Conservation (phyloP, 805 yeast genomes). For the Yarrowia sp. region DNA sequence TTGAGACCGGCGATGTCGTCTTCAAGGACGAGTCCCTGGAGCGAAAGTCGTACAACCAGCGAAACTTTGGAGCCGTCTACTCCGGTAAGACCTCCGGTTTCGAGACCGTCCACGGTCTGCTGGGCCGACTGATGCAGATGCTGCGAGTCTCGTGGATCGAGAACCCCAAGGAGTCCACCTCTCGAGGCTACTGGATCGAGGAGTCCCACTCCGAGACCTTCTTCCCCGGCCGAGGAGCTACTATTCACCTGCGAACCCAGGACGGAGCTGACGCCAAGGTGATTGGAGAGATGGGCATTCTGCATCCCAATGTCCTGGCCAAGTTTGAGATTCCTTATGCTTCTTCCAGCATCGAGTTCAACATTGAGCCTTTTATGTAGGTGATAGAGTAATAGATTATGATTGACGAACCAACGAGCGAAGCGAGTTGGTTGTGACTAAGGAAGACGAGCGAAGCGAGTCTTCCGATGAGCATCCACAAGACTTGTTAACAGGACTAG, state of each 20-base stretch:
- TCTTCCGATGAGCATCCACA: neutral
- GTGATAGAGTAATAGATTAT: slow-evolving; percentile 19
- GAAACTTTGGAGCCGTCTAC: slow-evolving; percentile 92
- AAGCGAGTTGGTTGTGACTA: neutral
- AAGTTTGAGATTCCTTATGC: slow-evolving; percentile 92
- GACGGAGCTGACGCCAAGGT: slow-evolving; percentile 50
- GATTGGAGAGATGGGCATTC: slow-evolving; percentile 87
- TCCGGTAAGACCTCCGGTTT: slow-evolving; percentile 97
- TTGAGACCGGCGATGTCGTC: slow-evolving; percentile 94
- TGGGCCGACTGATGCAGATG: slow-evolving; percentile 95
- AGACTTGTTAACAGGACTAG: too few species aligned
- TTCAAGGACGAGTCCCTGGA: slow-evolving; percentile 80
- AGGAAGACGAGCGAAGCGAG: neutral
- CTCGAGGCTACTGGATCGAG: slow-evolving; percentile 67
- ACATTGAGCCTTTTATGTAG: slow-evolving; percentile 79
- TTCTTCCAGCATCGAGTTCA: slow-evolving; percentile 87
- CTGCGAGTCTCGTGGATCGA: slow-evolving; percentile 79
- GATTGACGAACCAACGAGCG: slow-evolving; percentile 1
- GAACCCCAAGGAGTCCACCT: slow-evolving; percentile 56
- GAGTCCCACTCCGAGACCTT: slow-evolving; percentile 52
- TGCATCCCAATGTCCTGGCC: slow-evolving; percentile 92
- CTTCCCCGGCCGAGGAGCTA: slow-evolving; percentile 98
- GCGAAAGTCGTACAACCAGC: slow-evolving; percentile 88
- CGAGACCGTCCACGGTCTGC: slow-evolving; percentile 90
- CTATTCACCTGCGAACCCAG: slow-evolving; percentile 71